Conservation (phyloP, 1,284 basidiomycete species). For the Ustilago loliicola region DNA sequence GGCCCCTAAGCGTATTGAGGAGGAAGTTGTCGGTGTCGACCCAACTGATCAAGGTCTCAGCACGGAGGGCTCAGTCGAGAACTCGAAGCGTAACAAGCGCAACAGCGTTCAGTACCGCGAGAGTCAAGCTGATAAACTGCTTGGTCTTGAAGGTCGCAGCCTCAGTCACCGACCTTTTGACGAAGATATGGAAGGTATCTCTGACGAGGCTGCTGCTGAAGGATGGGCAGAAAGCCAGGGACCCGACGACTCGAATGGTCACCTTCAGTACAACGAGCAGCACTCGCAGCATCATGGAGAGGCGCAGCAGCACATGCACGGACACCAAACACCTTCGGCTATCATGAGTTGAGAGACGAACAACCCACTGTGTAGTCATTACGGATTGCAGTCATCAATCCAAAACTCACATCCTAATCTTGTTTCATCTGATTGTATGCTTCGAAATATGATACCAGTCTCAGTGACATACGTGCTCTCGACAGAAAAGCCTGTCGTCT, state of each 20-base stretch:
- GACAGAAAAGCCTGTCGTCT: not conserved
- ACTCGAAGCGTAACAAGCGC: constrained; percentile 37
- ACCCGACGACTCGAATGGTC: constrained; percentile 7
- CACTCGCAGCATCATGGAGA: constrained; percentile 4
- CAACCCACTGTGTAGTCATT: not conserved
- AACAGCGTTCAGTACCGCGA: constrained; percentile 51
- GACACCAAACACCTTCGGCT: constrained; percentile 18
- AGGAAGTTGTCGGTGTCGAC: constrained; percentile 26
- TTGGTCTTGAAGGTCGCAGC: constrained; percentile 49
- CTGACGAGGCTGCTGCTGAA: constrained; percentile 17
- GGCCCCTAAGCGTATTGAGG: constrained; percentile 50
- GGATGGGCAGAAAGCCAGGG: constrained; percentile 21
- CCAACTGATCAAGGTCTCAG: constrained; percentile 2
- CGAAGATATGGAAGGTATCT: constrained; percentile 45
- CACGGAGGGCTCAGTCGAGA: constrained; percentile 2
- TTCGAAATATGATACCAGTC: constrained; percentile 7
- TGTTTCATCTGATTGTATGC: not conserved
- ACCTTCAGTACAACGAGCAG: constrained; percentile 14
- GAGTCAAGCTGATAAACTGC: constrained; percentile 47
- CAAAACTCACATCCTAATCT: not conserved
- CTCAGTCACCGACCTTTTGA: constrained; percentile 34
- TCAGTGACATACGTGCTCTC: no score
- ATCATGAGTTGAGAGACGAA: constrained; percentile 14
- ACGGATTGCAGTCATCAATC: no score
- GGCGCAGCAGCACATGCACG: constrained; percentile 10